Conservation (phyloP, 163 green algal species). For the Scenedesmus sp. region DNA sequence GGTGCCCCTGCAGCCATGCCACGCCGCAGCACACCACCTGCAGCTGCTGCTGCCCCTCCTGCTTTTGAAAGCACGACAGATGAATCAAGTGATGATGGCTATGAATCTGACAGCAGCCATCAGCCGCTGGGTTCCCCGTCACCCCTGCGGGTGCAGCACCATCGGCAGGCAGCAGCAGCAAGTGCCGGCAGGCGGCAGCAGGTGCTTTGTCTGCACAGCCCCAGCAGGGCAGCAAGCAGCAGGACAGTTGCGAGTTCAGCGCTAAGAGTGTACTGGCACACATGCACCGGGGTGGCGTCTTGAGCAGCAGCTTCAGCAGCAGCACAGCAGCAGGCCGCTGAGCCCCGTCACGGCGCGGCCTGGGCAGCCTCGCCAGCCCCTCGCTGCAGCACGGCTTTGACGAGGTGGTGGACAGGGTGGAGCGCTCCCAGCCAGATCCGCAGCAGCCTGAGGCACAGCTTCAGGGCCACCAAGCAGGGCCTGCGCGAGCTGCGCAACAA, state of each 20-base stretch:
- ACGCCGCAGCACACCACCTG: neutral
- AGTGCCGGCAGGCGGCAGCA: neutral
- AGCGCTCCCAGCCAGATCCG: neutral
- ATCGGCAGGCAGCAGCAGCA: conserved; percentile 32
- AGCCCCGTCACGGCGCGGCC: neutral
- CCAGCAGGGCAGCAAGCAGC: neutral
- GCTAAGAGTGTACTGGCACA: neutral
- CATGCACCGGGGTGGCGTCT: neutral
- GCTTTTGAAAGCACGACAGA: neutral
- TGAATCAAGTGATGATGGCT: neutral
- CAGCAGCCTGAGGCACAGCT: neutral
- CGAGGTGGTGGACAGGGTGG: neutral
- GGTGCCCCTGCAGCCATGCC: neutral
- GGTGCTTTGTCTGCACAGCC: neutral
- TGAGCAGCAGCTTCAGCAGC: neutral
- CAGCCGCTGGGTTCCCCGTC: neutral
- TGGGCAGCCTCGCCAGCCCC: neutral
- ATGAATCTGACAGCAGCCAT: neutral
- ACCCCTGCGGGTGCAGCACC: neutral
- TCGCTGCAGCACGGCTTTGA: neutral
- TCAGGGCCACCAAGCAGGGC: neutral
- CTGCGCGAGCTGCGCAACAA: neutral
- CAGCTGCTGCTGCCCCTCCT: too few relatives aligned
- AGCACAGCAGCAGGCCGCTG: neutral
- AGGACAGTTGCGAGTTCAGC: neutral